Evolutionary conservation across 2,329 filamentous ascomycete genomes (phyloP).

Genomic region (Cladosporium sp.): DNA sequence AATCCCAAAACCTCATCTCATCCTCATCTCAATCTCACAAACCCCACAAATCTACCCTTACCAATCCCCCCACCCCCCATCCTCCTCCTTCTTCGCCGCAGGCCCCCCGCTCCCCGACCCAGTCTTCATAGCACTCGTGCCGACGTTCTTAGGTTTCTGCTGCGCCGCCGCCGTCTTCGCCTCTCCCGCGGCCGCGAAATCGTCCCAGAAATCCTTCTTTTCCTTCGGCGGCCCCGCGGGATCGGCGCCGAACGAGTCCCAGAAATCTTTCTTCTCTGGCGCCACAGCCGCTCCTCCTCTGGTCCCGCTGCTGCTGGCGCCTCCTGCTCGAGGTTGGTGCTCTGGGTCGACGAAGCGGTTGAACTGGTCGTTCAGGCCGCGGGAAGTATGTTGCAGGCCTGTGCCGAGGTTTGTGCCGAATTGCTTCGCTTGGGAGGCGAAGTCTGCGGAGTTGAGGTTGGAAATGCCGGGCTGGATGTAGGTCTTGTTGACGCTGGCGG

Average conservation of each 20-base stretch:
- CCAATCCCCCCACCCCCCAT: slow-evolving; percentile 52
- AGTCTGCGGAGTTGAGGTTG: slow-evolving; percentile 61
- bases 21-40: not conserved
- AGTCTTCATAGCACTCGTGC: slow-evolving; percentile 59
- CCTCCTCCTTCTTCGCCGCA: slow-evolving; percentile 48
- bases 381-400: slow-evolving; percentile 62
- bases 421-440: slow-evolving; percentile 55
- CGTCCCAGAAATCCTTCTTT: slow-evolving; percentile 52
- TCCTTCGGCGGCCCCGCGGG: slow-evolving; percentile 46
- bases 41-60: slow-evolving; percentile 17
- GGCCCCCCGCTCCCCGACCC: slow-evolving; percentile 4
- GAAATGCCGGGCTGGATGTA: slow-evolving; percentile 92
- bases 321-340: not conserved
- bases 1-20: not conserved
- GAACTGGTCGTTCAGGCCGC: slow-evolving; percentile 72
- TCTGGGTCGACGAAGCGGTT: slow-evolving; percentile 73
- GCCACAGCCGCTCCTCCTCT: slow-evolving; percentile 47
- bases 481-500: slow-evolving; percentile 82
- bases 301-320: slow-evolving; percentile 10
- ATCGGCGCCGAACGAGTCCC: slow-evolving; percentile 79
- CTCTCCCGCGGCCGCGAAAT: slow-evolving; percentile 37
- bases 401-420: slow-evolving; percentile 48
- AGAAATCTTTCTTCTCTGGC: slow-evolving; percentile 74
- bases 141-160: slow-evolving; percentile 47
- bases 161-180: slow-evolving; percentile 27